Evolutionary conservation across 202 grass and related monocot species (phyloP).

Genomic region (Digitaria exilis): DNA sequence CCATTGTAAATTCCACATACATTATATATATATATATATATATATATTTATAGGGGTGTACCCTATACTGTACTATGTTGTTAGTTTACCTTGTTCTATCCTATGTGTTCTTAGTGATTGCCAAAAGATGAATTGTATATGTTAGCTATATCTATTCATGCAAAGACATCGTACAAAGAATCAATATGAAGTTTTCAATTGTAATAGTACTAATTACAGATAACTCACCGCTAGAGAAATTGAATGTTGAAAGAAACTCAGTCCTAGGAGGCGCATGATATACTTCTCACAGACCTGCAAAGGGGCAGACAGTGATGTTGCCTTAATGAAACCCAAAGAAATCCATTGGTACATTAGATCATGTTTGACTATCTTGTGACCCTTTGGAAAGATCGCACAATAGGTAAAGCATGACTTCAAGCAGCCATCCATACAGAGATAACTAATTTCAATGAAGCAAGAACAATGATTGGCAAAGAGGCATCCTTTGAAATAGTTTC

Average conservation of each 20-base stretch:
- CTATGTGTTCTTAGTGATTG: not conserved
- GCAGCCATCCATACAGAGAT: not conserved
- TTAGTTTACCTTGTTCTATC: too few species aligned
- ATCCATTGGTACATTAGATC: not conserved
- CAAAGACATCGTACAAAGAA: not conserved
- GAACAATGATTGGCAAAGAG: not conserved
- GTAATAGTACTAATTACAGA: not conserved
- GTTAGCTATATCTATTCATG: not conserved
- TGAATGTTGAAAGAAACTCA: not conserved
- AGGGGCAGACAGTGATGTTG: not conserved
- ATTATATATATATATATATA: too few species aligned
- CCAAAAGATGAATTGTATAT: not conserved
- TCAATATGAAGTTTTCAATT: not conserved
- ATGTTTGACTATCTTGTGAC: not conserved
- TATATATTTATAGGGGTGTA: too few species aligned
- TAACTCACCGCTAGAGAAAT: not conserved
- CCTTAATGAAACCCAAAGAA: not conserved
- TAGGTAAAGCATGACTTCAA: not conserved
- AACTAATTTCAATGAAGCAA: not conserved
- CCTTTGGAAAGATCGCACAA: not conserved
- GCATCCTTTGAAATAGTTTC: not conserved
- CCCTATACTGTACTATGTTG: too few species aligned
- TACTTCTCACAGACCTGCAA: not conserved
- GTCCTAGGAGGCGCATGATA: not conserved
- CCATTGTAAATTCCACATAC: too few species aligned